Conservation (phyloP, 2,329 filamentous ascomycete species). For the Pseudogymnoascus sp. region DNA sequence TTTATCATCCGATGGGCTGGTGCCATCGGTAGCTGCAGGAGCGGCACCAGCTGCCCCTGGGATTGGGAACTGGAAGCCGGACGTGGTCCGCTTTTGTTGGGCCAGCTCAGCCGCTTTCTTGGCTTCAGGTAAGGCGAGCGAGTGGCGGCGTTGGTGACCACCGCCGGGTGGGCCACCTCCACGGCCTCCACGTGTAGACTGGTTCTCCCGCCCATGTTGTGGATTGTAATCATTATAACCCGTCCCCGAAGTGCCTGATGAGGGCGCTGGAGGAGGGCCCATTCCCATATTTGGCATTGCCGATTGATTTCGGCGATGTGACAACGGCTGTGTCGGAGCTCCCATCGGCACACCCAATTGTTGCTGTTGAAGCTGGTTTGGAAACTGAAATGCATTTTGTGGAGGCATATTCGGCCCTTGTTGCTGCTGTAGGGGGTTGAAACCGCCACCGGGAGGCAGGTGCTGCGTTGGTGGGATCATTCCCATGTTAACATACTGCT, state of each 20-base stretch:
- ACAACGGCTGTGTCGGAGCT: constrained; percentile 66
- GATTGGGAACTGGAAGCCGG: constrained; percentile 88
- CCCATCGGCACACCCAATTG: constrained; percentile 66
- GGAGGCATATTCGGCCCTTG: constrained; percentile 71
- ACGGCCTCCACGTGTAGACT: constrained; percentile 60
- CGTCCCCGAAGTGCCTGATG: constrained; percentile 72
- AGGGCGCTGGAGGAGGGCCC: constrained; percentile 84
- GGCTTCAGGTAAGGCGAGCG: constrained; percentile 85
- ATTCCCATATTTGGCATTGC: constrained; percentile 88
- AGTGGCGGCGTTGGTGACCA: constrained; percentile 90
- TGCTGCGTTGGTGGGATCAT: constrained; percentile 83
- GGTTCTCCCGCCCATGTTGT: constrained; percentile 48
- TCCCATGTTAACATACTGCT: constrained; percentile 97
- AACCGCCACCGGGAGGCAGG: constrained; percentile 61
- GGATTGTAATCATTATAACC: constrained; percentile 65
- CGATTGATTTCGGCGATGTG: constrained; percentile 97
- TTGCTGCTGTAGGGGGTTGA: constrained; percentile 70
- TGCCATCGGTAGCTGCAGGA: constrained; percentile 49
- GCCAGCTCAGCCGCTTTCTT: constrained; percentile 96
- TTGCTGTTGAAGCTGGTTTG: constrained; percentile 64
- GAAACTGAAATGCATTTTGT: constrained; percentile 84
- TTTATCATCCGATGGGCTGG: constrained; percentile 30
- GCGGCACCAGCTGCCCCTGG: constrained; percentile 57
- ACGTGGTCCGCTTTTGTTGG: constrained; percentile 91
- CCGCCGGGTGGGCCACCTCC: constrained; percentile 59